Percentiles rank a stretch among this genome's conserved stretches.
Conservation (phyloP, 148 eudicot species). For the Chenopodium album region DNA sequence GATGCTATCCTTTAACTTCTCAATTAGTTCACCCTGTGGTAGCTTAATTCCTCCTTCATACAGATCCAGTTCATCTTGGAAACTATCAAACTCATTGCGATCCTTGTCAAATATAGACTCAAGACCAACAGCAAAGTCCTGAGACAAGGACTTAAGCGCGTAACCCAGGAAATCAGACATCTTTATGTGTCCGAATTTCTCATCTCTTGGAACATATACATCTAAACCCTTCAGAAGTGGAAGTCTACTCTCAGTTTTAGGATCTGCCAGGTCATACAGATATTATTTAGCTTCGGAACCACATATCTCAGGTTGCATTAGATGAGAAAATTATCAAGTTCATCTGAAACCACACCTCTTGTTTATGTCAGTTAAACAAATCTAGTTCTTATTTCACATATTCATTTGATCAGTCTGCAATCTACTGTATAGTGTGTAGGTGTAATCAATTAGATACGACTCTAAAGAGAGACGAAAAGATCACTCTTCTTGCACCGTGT, state of each 20-base stretch:
- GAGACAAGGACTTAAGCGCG: constrained; percentile 53
- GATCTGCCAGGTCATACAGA: constrained; percentile 44
- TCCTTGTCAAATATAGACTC: constrained; percentile 45
- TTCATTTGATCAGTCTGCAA: neutral
- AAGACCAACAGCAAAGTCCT: constrained; percentile 50
- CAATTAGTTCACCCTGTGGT: constrained; percentile 32
- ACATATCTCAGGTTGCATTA: neutral
- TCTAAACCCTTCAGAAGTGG: constrained; percentile 49
- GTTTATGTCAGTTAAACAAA: neutral
- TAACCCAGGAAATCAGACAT: constrained; percentile 59
- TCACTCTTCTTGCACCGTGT: neutral
- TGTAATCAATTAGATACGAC: neutral
- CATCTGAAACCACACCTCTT: neutral
- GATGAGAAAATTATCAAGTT: no score
- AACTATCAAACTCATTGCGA: constrained; percentile 61
- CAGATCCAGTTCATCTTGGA: constrained; percentile 52
- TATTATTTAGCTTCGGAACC: neutral
- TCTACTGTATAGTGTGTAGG: neutral
- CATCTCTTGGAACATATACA: constrained; percentile 83
- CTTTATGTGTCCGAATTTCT: constrained; percentile 63
- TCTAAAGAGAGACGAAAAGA: neutral
- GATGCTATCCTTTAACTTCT: constrained; percentile 38
- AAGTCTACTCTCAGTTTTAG: constrained; percentile 59
- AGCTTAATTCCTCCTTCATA: constrained; percentile 59
- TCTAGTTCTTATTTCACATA: neutral